phyloP scores from a whole-genome alignment of 1,284 basidiomycete species.

The Cerrena zonata region DNA sequence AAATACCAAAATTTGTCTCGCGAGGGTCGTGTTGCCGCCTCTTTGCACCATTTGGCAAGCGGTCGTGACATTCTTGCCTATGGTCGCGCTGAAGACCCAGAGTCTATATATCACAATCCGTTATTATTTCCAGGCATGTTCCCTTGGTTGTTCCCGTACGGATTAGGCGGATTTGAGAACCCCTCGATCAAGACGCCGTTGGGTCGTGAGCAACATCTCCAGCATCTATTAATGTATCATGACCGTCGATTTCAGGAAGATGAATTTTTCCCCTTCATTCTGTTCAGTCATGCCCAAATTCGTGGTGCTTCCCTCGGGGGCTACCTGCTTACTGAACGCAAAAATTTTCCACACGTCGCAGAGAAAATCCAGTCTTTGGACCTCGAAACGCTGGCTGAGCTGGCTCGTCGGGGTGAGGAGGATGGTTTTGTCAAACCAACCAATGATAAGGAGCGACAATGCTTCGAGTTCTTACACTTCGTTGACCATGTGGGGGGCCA shows the following conservation, averaged over 20 bases:
- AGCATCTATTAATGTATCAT: constrained; percentile 31
- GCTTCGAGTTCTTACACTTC: constrained; percentile 30
- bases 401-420: constrained; percentile 19
- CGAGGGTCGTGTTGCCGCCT: constrained; percentile 9
- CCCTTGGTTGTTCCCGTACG: constrained; percentile 28
- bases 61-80: constrained; percentile 16
- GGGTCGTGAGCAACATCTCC: constrained; percentile 15
- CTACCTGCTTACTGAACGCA: constrained; percentile 25
- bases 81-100: constrained; percentile 12
- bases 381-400: constrained; percentile 14
- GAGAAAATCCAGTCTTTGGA: constrained; percentile 24
- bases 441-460: constrained; percentile 29
- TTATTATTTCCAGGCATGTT: constrained; percentile 25
- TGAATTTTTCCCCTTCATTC: constrained; percentile 30
- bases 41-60: constrained; percentile 18
- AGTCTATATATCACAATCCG: constrained; percentile 23
- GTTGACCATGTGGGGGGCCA: constrained; percentile 29
- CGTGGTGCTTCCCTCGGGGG: constrained; percentile 21
- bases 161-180: constrained; percentile 20
- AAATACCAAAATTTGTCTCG: background rate
- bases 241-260: constrained; percentile 36
- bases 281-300: constrained; percentile 16
- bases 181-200: background rate
- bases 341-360: constrained; percentile 23
- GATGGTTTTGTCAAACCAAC: constrained; percentile 21